phyloP scores from a whole-genome alignment of 441 rosid species.

The Corymbia citriodora region DNA sequence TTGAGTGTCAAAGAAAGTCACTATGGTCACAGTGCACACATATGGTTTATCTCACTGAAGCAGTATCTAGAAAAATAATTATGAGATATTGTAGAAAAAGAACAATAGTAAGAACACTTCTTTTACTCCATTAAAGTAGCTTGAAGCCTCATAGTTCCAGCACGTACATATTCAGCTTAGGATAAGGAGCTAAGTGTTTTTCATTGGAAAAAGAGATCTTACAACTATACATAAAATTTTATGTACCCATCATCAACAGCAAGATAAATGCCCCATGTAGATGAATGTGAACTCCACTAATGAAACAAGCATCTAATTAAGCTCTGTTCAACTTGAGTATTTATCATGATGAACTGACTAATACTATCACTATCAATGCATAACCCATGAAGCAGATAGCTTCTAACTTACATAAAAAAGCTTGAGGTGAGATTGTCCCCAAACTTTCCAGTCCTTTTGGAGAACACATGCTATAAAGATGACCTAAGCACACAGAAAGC shows the following conservation, averaged over 20 bases:
- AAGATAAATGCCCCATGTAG: not conserved
- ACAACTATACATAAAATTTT: not conserved
- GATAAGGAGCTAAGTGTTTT: not conserved
- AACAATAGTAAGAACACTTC: not conserved
- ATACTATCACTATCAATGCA: not conserved
- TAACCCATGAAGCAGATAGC: not conserved
- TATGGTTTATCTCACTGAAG: not conserved
- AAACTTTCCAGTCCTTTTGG: conserved; percentile 36
- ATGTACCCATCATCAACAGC: not conserved
- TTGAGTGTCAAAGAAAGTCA: not conserved
- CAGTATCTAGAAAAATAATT: not conserved
- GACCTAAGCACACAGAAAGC: conserved; percentile 20
- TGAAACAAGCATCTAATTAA: not conserved
- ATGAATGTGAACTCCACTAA: not conserved
- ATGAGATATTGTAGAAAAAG: not conserved
- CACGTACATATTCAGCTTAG: not conserved
- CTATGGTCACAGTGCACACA: not conserved
- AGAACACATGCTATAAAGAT: conserved; percentile 20
- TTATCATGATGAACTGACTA: not conserved
- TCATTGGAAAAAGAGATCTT: not conserved
- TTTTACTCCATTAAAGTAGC: not conserved
- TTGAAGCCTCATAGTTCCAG: not conserved
- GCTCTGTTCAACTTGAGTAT: not conserved
- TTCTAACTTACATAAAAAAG: conserved; percentile 46
- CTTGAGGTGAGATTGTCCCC: conserved; percentile 30